Conservation (phyloP, 2,329 filamentous ascomycete species). For the Trichoderma sp. region DNA sequence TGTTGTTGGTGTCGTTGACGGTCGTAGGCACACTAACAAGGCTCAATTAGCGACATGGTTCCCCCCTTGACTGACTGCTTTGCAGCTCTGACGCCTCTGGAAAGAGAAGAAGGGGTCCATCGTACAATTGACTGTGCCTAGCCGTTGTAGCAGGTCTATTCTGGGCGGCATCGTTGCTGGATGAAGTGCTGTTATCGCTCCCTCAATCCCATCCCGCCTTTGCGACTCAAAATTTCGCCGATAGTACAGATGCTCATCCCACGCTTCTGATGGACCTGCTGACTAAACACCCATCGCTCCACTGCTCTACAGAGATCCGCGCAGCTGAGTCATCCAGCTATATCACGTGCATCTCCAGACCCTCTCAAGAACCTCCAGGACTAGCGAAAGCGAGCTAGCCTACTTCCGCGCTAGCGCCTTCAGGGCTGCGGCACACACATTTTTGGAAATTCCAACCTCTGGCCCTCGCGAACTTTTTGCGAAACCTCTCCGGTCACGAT, state of each 20-base stretch:
- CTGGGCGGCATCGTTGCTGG: slow-evolving; percentile 64
- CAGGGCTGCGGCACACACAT: slow-evolving; percentile 48
- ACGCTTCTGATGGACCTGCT: slow-evolving; percentile 8
- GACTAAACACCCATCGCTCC: slow-evolving; percentile 13
- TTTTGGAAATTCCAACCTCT: slow-evolving; percentile 41
- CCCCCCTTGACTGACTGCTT: neutral
- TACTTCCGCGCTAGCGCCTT: slow-evolving; percentile 34
- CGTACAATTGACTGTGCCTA: slow-evolving; percentile 64
- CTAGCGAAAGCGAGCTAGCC: slow-evolving; percentile 33
- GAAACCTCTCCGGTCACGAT: slow-evolving; percentile 35
- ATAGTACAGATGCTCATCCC: slow-evolving; percentile 9
- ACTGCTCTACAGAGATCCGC: neutral
- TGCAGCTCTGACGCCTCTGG: neutral
- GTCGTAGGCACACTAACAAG: slow-evolving; percentile 61
- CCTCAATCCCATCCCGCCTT: slow-evolving; percentile 10
- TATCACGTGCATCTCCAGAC: slow-evolving; percentile 41
- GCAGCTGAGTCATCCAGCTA: slow-evolving; percentile 22
- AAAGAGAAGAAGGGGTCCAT: neutral
- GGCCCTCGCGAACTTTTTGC: slow-evolving; percentile 51
- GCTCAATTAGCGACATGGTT: slow-evolving; percentile 26
- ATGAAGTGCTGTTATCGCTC: slow-evolving; percentile 12
- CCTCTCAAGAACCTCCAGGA: neutral
- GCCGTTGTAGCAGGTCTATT: slow-evolving; percentile 62
- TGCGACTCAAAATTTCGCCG: slow-evolving; percentile 41
- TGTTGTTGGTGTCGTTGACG: slow-evolving; percentile 49